Conservation (phyloP, 345 rosid species). For the Populus nigra region DNA sequence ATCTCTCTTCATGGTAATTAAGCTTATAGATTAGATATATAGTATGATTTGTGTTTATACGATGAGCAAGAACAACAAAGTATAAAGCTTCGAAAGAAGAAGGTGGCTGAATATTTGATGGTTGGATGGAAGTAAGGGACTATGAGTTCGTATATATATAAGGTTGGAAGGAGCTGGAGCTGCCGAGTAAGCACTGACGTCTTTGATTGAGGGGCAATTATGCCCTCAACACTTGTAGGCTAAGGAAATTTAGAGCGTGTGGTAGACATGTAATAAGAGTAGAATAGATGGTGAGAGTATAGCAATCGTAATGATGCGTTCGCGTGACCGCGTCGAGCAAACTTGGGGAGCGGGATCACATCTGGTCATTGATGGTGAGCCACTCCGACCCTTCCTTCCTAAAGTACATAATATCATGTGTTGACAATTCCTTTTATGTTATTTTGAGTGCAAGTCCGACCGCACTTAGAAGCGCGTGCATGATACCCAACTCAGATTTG, state of each 20-base stretch:
- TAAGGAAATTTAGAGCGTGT: neutral
- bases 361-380: conserved; percentile 7
- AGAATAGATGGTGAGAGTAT: neutral
- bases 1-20: conserved; percentile 43
- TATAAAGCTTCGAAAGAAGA: neutral
- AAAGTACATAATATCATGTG: neutral
- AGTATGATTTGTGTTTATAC: neutral
- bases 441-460: neutral
- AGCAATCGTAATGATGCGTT: conserved; percentile 20
- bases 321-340: conserved; percentile 32
- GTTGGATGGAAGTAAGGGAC: neutral
- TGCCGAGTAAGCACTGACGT: conserved; percentile 13
- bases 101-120: neutral
- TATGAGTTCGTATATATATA: neutral
- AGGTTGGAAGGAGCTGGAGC: neutral
- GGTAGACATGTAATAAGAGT: conserved; percentile 11
- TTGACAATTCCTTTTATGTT: conserved; percentile 7
- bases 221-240: conserved; percentile 17
- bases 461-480: neutral
- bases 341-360: neutral
- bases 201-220: conserved; percentile 15
- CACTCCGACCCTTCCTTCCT: neutral
- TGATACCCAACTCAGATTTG: too few species aligned
- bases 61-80: neutral
- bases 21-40: neutral